phyloP scores from a whole-genome alignment of 768 basidiomycete genomes.

The Mrakia hoshinonis region DNA sequence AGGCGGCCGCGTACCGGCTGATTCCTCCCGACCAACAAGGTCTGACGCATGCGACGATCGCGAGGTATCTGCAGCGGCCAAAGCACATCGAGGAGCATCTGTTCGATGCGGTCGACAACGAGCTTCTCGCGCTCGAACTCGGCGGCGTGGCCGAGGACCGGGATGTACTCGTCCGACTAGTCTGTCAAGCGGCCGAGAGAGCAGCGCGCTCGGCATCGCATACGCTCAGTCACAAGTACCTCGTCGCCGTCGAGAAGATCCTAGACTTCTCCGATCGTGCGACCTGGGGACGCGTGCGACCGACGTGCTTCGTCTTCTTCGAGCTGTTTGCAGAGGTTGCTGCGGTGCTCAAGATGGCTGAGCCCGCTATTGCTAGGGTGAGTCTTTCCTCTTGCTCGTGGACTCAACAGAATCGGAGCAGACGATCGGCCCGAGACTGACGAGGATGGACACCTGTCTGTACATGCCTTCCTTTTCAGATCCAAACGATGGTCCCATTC shows the following conservation, averaged over 20 bases:
- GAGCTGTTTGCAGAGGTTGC: slow-evolving; percentile 2
- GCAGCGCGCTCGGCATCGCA: slow-evolving; percentile 10
- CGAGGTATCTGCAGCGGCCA: background rate
- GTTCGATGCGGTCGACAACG: background rate
- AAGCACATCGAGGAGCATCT: background rate
- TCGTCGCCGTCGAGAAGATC: slow-evolving; percentile 3
- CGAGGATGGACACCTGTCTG: background rate
- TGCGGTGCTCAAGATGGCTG: background rate
- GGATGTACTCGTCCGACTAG: background rate
- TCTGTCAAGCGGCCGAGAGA: background rate
- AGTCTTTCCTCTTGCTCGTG: background rate
- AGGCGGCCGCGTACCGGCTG: slow-evolving; percentile 8
- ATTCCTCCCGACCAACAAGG: background rate
- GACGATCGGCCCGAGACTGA: background rate
- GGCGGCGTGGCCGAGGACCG: slow-evolving; percentile 1
- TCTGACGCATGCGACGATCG: background rate
- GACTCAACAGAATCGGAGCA: background rate
- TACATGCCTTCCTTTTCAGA: background rate
- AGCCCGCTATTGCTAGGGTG: background rate
- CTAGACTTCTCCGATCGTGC: background rate
- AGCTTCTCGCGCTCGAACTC: background rate
- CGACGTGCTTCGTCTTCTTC: slow-evolving; percentile 3
- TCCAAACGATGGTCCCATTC: background rate
- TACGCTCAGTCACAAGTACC: slow-evolving; percentile 1
- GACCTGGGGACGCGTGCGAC: background rate